A percentile compares a stretch with the other conserved stretches of the same genome.
These are phyloP conservation scores for Rhazya stricta DNA, from an alignment of 257 asterid species.

Conservation along the genomic window DNA sequence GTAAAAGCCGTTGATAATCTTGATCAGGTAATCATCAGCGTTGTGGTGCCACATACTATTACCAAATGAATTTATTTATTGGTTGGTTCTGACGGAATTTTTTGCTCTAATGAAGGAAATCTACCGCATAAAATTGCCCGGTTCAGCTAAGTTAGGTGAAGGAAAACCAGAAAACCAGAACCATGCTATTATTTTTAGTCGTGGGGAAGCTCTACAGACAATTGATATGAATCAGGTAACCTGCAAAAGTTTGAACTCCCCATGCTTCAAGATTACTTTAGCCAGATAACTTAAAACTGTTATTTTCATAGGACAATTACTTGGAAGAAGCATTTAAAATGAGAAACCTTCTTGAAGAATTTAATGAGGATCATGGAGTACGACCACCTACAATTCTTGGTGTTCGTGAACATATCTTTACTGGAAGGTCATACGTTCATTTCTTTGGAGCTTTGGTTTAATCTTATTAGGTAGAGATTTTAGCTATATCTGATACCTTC, in stretches of 20 bases:
- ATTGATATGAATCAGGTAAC: constrained; percentile 98
- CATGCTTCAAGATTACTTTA: constrained; percentile 2
- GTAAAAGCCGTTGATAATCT: constrained; percentile 96
- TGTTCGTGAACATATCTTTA: constrained; percentile 94
- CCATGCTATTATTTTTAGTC: constrained; percentile 85
- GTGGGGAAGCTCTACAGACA: constrained; percentile 99
- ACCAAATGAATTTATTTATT: constrained; percentile 6
- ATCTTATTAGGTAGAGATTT: constrained; percentile 14
- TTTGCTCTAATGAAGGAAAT: constrained; percentile 62
- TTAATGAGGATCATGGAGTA: constrained; percentile 94
- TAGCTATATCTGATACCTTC: constrained; percentile 18
- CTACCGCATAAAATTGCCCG: constrained; percentile 94
- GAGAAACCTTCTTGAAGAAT: constrained; percentile 96
- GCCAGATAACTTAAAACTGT: constrained; percentile 19
- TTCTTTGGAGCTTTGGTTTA: constrained; percentile 7
- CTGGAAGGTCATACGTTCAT: constrained; percentile 65
- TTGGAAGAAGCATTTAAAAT: constrained; percentile 97
- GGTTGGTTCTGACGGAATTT: constrained; percentile 23
- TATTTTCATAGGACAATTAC: constrained; percentile 68
- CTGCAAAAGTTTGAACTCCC: constrained; percentile 19
- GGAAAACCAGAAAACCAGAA: constrained; percentile 99
- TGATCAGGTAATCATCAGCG: constrained; percentile 66
- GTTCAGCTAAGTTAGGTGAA: constrained; percentile 91
- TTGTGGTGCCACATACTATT: constrained; percentile 2
- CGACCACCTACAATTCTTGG: constrained; percentile 92